Base-by-base conservation (phyloP, 1,139 yeast species). In the Kodamaea arcana region DNA sequence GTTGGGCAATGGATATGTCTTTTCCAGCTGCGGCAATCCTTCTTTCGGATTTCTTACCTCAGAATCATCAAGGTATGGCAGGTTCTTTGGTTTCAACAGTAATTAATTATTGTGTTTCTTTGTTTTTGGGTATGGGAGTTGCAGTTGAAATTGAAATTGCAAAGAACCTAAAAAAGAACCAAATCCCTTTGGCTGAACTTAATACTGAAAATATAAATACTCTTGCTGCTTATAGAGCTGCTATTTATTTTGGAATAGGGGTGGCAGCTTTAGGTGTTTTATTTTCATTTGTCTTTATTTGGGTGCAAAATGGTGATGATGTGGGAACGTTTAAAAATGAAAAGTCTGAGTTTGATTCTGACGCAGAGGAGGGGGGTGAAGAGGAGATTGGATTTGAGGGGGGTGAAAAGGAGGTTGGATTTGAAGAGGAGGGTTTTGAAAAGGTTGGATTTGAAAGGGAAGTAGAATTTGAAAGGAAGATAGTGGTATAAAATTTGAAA, bases 1-100 rank as follows among this genome's bases (percentile, higher is more conserved):
- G 75, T 16, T 74, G 78, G 69, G 81, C 78, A 1, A 74, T 76
- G 80, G 81, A 76, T 47, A 53, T 73, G 45, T 72, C 79, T 24
- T 76, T 75, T 47, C 81, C 81, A 2, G 74, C 80, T 2, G 72
- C 80, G 0, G 65, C 80, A 1, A 62, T 76, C 24, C 65, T 75
- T 5, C 50, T 75, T 27, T 72, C 78, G 9, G 78, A 76, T 41
- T 61, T 53, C 29, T 51, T 76, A 27, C 80, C 81, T 0, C 49
- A 54, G 36, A 62, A 65, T 35, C 72, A 73, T 40, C 82, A 76
- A 51, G 81, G 81, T 21, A 73, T 76, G 75, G 80, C 80, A 1
- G 80, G 80, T 1, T 75, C 80, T 1, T 52, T 75, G 35, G 76
- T 75, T 1, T 60, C 75, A 17, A 76, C 82, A 0, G 71, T 74